Conservation (phyloP, 306 rosid species). For the Leucaena leucocephala region DNA sequence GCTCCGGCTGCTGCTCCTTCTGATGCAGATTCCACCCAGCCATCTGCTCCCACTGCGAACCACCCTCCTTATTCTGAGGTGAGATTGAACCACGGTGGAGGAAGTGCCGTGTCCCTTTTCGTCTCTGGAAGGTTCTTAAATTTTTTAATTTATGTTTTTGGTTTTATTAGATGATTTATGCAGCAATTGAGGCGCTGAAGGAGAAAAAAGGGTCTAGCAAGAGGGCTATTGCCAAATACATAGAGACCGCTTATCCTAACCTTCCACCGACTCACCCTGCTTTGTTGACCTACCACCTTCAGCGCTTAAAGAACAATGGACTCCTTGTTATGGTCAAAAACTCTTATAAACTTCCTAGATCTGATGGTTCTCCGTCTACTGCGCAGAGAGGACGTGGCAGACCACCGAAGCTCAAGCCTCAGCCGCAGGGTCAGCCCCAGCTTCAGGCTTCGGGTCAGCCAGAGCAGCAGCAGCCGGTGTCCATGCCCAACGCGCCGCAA, state of each 20-base stretch:
- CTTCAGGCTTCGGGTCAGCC: conserved; percentile 20
- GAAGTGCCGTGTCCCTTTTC: background rate
- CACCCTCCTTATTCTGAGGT: conserved; percentile 86
- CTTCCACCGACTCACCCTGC: conserved; percentile 61
- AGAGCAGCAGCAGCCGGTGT: background rate
- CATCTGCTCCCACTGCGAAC: background rate
- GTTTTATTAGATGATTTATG: conserved; percentile 66
- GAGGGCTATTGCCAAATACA: conserved; percentile 74
- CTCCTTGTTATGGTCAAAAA: conserved; percentile 62
- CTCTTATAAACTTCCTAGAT: conserved; percentile 75
- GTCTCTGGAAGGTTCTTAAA: background rate
- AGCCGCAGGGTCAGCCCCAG: background rate
- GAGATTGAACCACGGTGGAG: background rate
- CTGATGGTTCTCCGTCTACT: conserved; percentile 39
- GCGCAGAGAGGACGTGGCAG: conserved; percentile 55
- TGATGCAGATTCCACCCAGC: background rate
- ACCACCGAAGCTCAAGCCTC: conserved; percentile 59
- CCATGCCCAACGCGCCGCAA: background rate
- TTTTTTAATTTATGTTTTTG: background rate
- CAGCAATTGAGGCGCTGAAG: conserved; percentile 72
- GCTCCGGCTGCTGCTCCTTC: background rate
- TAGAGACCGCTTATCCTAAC: conserved; percentile 59
- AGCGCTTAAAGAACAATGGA: conserved; percentile 66
- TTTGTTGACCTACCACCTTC: conserved; percentile 71
- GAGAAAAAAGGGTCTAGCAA: conserved; percentile 80